phyloP scores from a whole-genome alignment of 1,284 basidiomycete genomes.

The Microstroma glucosiphilum region DNA sequence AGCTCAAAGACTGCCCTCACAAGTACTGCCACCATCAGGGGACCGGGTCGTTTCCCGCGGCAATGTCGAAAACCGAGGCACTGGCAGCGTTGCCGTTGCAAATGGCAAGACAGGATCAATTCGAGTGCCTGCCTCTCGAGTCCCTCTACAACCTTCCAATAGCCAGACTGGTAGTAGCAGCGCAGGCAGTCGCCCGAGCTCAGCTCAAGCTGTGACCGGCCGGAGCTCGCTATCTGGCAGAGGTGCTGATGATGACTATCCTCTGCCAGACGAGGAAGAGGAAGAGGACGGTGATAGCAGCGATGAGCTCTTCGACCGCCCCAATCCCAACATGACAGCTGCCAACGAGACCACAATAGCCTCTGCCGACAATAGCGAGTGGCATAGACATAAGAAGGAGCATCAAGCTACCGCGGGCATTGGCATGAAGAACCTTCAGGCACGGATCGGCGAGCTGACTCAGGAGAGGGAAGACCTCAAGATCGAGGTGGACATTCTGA shows the following conservation, averaged over 20 bases:
- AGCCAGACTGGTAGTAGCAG: constrained; percentile 6
- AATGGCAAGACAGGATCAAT: constrained; percentile 3
- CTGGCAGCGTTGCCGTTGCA: background rate
- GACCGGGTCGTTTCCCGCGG: background rate
- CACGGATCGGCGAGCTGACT: constrained; percentile 38
- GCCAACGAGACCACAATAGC: constrained; percentile 4
- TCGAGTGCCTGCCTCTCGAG: background rate
- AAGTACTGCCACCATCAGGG: background rate
- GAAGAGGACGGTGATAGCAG: constrained; percentile 13
- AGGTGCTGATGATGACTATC: too few species aligned
- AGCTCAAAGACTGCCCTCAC: too few species aligned
- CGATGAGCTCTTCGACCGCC: constrained; percentile 16
- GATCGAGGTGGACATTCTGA: constrained; percentile 44
- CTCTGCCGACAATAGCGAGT: constrained; percentile 4
- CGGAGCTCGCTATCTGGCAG: background rate
- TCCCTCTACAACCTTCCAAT: background rate
- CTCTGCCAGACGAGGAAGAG: background rate
- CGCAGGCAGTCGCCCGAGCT: background rate
- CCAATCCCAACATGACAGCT: constrained; percentile 16
- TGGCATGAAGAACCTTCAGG: background rate
- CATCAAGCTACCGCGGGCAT: background rate
- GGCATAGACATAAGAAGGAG: constrained; percentile 4
- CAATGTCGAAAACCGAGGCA: background rate
- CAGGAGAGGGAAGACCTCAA: constrained; percentile 48
- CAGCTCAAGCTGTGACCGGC: background rate